Base-by-base conservation (phyloP, 2,329 filamentous ascomycete genomes). In the Ascochyta viciae-villosae region DNA sequence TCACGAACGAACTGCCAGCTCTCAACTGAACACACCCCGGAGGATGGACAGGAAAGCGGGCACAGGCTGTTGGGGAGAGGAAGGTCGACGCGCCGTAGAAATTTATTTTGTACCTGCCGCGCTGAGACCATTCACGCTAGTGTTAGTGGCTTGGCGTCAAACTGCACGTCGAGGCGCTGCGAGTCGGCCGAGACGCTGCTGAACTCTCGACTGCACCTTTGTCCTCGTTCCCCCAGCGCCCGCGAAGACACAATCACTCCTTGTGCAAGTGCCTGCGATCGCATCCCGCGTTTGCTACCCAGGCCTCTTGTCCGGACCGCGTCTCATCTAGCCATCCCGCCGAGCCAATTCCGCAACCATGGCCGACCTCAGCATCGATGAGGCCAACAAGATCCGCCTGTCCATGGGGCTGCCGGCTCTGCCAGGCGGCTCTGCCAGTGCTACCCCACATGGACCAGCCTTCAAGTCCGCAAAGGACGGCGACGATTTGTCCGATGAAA, bases 351-450 rank as follows among this genome's bases (percentile, higher is more conserved):
- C 49, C n/a, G 26, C 59, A 41, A 58, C 37, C 64, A 72, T 71
- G 66, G 62, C 70, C 16, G 68, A 75, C 65, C 66, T 76, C 43
- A 72, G 70, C 50, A 93, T 98, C 72, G 91, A 96, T 77, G 92
- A 97, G 83, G 92, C 91, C 64, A 98, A 98, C 80, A 90, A 93
- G 73, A 89, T 97, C 71, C 92, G 94, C 69, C 83, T 89, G 67
- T 91, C 92, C 45, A 87, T 97, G 80, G 94, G 94, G 71, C 87
- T 97, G 82, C 91, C 94, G 73, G 93, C 92, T 24, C 81, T 98
- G 70, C 91, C 92, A 23, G 90, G 96, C 10, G 90, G 93, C 24
- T 91, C 91, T 63, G 83, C 82, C 55, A 76, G 77, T 71, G 54
- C 74, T 67, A 53, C 76, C 6, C 74, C 71, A 73, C 76, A 80